A percentile compares a stretch with the other conserved stretches of the same genome.
These are phyloP conservation scores for Kitagawia praeruptora DNA, from an alignment of 129 eudicot genomes.

Conservation along the genomic window DNA sequence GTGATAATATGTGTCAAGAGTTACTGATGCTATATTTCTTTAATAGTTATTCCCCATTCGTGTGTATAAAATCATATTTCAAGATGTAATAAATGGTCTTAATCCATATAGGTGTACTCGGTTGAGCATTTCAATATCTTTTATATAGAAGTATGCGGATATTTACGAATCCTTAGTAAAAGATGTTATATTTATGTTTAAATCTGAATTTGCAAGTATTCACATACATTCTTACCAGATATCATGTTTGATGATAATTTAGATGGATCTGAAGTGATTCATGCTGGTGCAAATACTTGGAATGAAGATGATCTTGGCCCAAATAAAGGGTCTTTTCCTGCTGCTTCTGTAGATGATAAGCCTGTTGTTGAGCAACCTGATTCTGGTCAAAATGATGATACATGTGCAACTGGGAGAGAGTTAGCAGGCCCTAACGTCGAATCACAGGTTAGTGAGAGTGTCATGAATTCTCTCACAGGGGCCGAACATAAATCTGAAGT, in stretches of 20 bases:
- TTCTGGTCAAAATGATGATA: slow-evolving; percentile 23
- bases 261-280: slow-evolving; percentile 54
- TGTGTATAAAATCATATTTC: not conserved
- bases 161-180: not conserved
- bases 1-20: not conserved
- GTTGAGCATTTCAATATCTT: not conserved
- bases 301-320: slow-evolving; percentile 34
- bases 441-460: slow-evolving; percentile 4
- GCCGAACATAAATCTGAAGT: slow-evolving; percentile 11
- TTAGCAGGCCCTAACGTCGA: slow-evolving; percentile 18
- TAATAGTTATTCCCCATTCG: not conserved
- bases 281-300: slow-evolving; percentile 35
- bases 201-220: slow-evolving; percentile 5
- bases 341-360: slow-evolving; percentile 18
- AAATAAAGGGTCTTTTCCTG: slow-evolving; percentile 17
- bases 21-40: not conserved
- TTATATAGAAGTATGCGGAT: not conserved
- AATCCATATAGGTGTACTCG: not conserved
- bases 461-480: not conserved
- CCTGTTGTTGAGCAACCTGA: slow-evolving; percentile 15
- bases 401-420: slow-evolving; percentile 16
- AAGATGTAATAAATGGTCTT: not conserved
- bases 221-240: slow-evolving; percentile 11
- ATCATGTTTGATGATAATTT: slow-evolving; percentile 14
- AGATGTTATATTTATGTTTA: not conserved